Conservation (phyloP, 2,329 filamentous ascomycete genomes). For the Cercospora canescens region DNA sequence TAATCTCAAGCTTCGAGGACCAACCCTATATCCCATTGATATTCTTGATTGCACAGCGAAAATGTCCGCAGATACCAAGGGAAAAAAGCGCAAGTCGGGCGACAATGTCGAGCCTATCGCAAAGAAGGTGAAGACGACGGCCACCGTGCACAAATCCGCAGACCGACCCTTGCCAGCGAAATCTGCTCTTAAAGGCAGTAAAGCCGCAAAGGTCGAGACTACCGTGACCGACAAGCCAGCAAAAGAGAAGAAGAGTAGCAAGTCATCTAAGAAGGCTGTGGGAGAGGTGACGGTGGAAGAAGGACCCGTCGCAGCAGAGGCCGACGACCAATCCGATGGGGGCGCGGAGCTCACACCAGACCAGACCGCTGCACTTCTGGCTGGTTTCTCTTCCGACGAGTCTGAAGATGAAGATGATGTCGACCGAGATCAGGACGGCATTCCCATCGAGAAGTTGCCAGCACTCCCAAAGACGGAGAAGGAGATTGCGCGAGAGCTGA, state of each 20-base stretch:
- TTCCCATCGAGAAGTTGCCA: constrained; percentile 41
- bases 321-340: constrained; percentile 28
- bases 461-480: constrained; percentile 34
- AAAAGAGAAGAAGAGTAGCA: constrained; percentile 18
- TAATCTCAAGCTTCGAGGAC: constrained; percentile 2
- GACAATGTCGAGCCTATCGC: constrained; percentile 31
- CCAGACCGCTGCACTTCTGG: constrained; percentile 53
- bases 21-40: neutral
- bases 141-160: constrained; percentile 31
- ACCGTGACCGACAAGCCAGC: constrained; percentile 9
- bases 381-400: constrained; percentile 52
- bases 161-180: constrained; percentile 33
- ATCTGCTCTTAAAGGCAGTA: constrained; percentile 36
- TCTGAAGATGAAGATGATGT: constrained; percentile 40
- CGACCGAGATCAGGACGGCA: constrained; percentile 39
- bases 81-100: constrained; percentile 40
- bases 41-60: constrained; percentile 3
- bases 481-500: constrained; percentile 15
- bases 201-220: constrained; percentile 18
- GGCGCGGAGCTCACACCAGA: constrained; percentile 41
- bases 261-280: constrained; percentile 21
- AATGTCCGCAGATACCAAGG: constrained; percentile 34
- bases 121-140: constrained; percentile 39
- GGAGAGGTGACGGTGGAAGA: constrained; percentile 21
- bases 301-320: constrained; percentile 24